Evolutionary conservation across 1,284 basidiomycete species (phyloP).

Genomic region (Coniferiporia weirii): DNA sequence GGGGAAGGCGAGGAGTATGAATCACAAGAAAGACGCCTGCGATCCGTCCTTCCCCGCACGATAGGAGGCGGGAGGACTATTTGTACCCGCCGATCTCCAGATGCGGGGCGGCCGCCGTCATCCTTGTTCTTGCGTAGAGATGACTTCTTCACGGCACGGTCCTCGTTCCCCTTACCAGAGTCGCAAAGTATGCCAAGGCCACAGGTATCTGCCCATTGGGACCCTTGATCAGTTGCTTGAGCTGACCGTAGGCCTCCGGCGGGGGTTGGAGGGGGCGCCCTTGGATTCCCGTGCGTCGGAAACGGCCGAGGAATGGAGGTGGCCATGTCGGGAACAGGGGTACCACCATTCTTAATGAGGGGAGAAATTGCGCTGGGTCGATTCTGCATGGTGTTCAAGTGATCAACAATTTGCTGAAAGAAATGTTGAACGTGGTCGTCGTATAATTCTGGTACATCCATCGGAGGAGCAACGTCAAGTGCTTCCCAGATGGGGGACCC

Average conservation of each 20-base stretch:
- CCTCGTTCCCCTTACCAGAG: slow-evolving; percentile 34
- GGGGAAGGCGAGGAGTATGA: slow-evolving; percentile 9
- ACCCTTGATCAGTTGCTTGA: not conserved
- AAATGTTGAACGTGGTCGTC: slow-evolving; percentile 74
- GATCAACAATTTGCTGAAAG: slow-evolving; percentile 77
- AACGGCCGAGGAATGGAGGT: not conserved
- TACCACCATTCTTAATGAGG: slow-evolving; percentile 22
- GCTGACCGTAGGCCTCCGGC: not conserved
- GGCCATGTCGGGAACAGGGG: slow-evolving; percentile 21
- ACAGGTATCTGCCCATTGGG: not conserved
- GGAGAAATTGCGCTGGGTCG: slow-evolving; percentile 29
- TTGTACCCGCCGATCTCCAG: slow-evolving; percentile 38
- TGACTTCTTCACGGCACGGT: slow-evolving; percentile 34
- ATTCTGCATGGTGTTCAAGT: slow-evolving; percentile 65
- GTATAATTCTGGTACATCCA: slow-evolving; percentile 42
- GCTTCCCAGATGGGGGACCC: slow-evolving; percentile 27
- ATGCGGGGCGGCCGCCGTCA: slow-evolving; percentile 22
- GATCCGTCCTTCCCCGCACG: not conserved
- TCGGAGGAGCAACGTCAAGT: slow-evolving; percentile 32
- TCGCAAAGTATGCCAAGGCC: slow-evolving; percentile 1
- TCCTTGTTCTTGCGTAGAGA: slow-evolving; percentile 37
- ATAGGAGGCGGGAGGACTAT: slow-evolving; percentile 39
- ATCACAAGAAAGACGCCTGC: slow-evolving; percentile 7
- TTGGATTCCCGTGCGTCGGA: not conserved
- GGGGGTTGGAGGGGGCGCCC: not conserved